A percentile compares a stretch with the other conserved stretches of the same genome.
phyloP scores from a whole-genome alignment of 495 filamentous ascomycete species.

The Penicillium parvum region DNA sequence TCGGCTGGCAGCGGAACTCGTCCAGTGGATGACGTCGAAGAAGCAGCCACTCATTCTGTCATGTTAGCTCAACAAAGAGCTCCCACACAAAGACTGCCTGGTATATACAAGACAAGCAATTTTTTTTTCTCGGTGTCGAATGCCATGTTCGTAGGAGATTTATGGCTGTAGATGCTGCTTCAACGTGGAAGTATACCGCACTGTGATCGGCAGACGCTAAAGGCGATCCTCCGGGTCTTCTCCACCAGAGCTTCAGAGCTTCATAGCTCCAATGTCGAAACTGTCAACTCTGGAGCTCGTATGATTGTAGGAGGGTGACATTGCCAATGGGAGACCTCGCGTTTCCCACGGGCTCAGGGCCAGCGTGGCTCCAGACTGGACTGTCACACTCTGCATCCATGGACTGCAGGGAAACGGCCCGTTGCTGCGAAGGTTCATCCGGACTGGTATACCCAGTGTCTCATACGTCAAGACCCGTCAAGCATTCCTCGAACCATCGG shows the following conservation, averaged over 20 bases:
- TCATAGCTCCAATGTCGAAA: no score
- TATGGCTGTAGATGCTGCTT: no score
- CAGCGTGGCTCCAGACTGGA: conserved; percentile 1
- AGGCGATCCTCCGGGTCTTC: conserved; percentile 1
- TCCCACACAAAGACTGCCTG: no score
- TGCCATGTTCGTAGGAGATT: no score
- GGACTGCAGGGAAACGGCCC: conserved; percentile 5
- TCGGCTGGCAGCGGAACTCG: neutral
- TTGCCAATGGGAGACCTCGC: conserved; percentile 9
- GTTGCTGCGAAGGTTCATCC: conserved; percentile 39
- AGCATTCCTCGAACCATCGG: conserved; percentile 8
- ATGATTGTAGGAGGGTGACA: conserved; percentile 4
- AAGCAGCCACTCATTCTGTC: no score
- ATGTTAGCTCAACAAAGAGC: neutral
- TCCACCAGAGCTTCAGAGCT: conserved; percentile 7
- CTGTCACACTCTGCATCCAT: neutral
- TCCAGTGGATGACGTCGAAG: neutral
- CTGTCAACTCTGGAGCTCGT: no score
- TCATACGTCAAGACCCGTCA: conserved; percentile 25
- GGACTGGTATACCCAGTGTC: conserved; percentile 15
- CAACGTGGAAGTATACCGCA: no score
- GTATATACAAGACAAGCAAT: no score
- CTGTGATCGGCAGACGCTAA: no score
- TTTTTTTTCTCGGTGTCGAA: no score
- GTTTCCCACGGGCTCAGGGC: neutral